phyloP scores from a whole-genome alignment of 169 alveolate genomes.

The Eimeria praecox region DNA sequence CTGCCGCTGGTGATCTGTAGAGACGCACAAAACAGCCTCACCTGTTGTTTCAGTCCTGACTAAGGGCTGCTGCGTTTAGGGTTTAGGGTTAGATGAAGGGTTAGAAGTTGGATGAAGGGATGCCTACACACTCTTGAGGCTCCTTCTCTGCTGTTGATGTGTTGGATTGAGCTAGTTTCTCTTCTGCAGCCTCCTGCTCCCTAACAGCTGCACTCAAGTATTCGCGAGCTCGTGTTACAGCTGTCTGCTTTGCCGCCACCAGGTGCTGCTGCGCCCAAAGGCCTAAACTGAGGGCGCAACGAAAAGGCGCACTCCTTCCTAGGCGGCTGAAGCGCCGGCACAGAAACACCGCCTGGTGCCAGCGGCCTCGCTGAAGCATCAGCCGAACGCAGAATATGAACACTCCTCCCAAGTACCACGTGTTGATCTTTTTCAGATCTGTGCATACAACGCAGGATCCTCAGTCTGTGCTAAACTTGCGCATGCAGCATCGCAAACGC shows the following conservation, averaged over 20 bases:
- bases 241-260: background rate
- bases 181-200: conserved; percentile 15
- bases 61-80: too few relatives aligned
- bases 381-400: conserved; percentile 25
- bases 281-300: conserved; percentile 40
- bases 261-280: conserved; percentile 44
- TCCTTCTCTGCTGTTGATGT: conserved; percentile 9
- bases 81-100: too few relatives aligned
- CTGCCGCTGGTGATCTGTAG: background rate
- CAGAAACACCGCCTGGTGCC: conserved; percentile 31
- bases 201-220: background rate
- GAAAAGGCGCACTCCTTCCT: conserved; percentile 23
- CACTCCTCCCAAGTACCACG: conserved; percentile 24
- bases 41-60: background rate
- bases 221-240: background rate
- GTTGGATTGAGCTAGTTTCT: background rate
- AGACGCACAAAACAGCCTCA: background rate
- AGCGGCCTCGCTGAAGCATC: conserved; percentile 46
- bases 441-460: background rate
- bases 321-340: conserved; percentile 30
- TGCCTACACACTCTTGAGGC: conserved; percentile 27
- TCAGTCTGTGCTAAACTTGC: background rate
- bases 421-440: conserved; percentile 16
- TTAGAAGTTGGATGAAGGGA: too few relatives aligned
- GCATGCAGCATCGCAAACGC: background rate